Base-by-base conservation (phyloP, 2,329 filamentous ascomycete genomes). In the Dryadomyces sulphureus region DNA sequence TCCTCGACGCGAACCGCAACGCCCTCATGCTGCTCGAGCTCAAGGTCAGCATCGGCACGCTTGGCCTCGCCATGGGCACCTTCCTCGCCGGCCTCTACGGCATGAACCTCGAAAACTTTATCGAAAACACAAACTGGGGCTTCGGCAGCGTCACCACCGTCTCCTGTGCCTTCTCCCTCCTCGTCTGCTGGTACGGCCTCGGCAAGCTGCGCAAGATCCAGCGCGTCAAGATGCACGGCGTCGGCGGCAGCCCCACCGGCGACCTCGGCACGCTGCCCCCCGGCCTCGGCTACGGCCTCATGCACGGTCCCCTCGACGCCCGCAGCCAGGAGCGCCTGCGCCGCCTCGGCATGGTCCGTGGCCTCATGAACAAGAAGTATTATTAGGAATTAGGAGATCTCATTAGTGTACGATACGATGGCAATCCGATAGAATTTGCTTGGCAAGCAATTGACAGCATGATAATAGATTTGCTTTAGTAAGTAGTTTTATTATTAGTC, bases 21-120 rank as follows among this genome's bases (percentile, higher is more conserved):
- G 84, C 88, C 8, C 84, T 98, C 53, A 98, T 98, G 92, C 73
- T 98, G 17, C 75, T 96, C 27, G 92, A 96, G 53, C 79, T 98
- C 55, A 94, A 94, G 60, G 94, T 96, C 66, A 92, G 84, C 59
- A 89, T 98, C 49, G 86, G 88, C 48, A 96, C 92, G 1, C 76
- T 98, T 5, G 88, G 89, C n/a, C 78, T 96, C 41, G 90, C 87
- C 46, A 87, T 89, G 59, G 92, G 92, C 46, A 95, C 92, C 43
- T 93, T 96, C 59, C 75, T 95, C 56, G 93, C 92, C 8, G 89
- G 89, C n/a, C 78, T 98, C n/a, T 98, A 96, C 71, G 92, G 92
- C 55, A 96, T 96, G 89, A 98, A 98, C 67, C 69, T 98, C 53
- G 93, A 95, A 60, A 96, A 96, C 65, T 96, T 95, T 63, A 87